phyloP scores from a whole-genome alignment of 2,329 filamentous ascomycete species.

The Bertia moriformis region DNA sequence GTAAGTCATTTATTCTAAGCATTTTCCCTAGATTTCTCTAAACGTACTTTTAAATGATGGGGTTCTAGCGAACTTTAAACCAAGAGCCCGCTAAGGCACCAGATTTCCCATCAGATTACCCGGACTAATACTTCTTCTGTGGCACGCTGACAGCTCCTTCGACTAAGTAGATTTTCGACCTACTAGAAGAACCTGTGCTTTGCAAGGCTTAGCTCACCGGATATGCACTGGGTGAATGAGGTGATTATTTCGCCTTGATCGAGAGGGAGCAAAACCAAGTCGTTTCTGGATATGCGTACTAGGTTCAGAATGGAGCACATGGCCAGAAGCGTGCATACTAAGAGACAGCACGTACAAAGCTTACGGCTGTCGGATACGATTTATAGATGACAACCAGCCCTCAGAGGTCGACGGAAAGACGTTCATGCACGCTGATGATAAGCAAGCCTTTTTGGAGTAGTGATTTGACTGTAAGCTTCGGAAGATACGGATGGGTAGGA shows the following conservation, averaged over 20 bases:
- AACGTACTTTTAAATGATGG: too few species aligned
- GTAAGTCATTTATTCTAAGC: too few species aligned
- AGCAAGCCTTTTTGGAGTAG: slow-evolving; percentile 7
- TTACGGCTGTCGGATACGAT: slow-evolving; percentile 5
- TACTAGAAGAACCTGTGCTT: neutral
- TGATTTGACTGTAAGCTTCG: slow-evolving; percentile 10
- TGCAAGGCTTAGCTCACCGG: neutral
- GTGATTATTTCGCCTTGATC: neutral
- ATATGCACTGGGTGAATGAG: neutral
- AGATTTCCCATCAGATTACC: neutral
- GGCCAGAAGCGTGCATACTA: slow-evolving; percentile 7
- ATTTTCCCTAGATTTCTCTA: too few species aligned
- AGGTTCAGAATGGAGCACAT: slow-evolving; percentile 5
- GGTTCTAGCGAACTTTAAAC: too few species aligned
- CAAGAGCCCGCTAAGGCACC: neutral
- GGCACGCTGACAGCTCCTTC: neutral
- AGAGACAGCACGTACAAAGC: slow-evolving; percentile 7
- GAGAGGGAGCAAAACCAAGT: slow-evolving; percentile 4
- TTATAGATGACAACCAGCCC: slow-evolving; percentile 5
- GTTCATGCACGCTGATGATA: slow-evolving; percentile 12
- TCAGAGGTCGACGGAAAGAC: slow-evolving; percentile 7
- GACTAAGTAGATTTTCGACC: neutral
- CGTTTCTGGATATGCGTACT: slow-evolving; percentile 6
- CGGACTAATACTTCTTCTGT: neutral
- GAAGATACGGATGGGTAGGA: slow-evolving; percentile 7